Base-by-base conservation (phyloP, 805 yeast genomes). In the Candida loeiensis region DNA sequence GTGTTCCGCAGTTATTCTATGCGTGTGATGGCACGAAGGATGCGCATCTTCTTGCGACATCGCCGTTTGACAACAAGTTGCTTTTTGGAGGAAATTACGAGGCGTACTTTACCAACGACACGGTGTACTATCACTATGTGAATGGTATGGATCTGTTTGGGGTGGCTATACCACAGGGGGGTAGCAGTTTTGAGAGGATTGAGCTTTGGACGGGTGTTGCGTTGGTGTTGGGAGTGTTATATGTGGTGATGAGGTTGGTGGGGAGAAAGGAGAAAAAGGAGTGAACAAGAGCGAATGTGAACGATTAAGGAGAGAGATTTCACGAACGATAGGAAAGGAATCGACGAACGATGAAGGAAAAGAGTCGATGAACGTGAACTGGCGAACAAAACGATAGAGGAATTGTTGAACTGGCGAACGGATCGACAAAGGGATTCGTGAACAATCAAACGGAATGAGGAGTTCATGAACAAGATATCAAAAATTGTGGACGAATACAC, bases 31-130 rank as follows among this genome's bases (percentile, higher is more conserved):
- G 27, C 8, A 64, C 56, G 6, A 33, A 43, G 9, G 64, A 64
- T 20, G 52, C 52, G 3, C 47, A 55, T 15, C 47, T 63, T 11
- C 43, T 69, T n/a, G 46, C 46, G 11, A 50, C 53, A 12, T 66
- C 70, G 8, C 74, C 74, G 1, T 69, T 69, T 37, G 63, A 64
- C 41, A 58, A 55, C 39, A 55, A 47, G 30, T 15, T 28, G 9
- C 31, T 18, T 6, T 42, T 62, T 15, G 73, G 72, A 1, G 66
- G 66, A 27, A 52, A 55, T 18, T 68, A 53, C 45, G 66, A 64
- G 46, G 45, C 52, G 16, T 63, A 55, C 41, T 69, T 69, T 47
- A 67, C 73, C 11, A 55, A 63, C 14, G 61, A 66, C 43, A 63
- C 73, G 2, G 64, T 64, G 6, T 69, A 66, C 44, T 69, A 61